Evolutionary conservation across 2,329 filamentous ascomycete genomes (phyloP), one percentile per base, ranked within the genome.

Genomic region (Dactylonectria estremocensis): DNA sequence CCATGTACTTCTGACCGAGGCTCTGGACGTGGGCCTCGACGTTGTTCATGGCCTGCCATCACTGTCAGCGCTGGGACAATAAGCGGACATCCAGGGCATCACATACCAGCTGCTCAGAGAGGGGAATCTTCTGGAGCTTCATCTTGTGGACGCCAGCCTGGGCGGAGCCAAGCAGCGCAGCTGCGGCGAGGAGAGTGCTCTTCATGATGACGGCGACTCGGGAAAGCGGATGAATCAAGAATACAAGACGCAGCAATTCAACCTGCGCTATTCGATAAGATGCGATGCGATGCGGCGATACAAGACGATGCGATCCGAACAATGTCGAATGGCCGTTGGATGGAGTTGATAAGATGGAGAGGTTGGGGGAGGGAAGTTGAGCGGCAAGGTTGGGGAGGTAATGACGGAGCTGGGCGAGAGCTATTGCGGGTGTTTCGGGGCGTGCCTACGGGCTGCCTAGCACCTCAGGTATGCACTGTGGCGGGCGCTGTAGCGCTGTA

Each of bases 1-100:
- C 95, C 90, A 98, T 93, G 88, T 98, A 98, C 89, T 98, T 99
- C 88, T 98, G 95, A 72, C 93, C 91, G 68, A 99, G 90, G 70
- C 91, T 90, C 81, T 92, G 90, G 75, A 94, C 88, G 79, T 98
- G 95, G 69, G 91, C 86, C 79, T 94, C 90, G 80, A 99, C 91
- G 80, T 92, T 93, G 79, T 92, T 89, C 73, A 90, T 86, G 80
- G 93, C 89, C 94, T 96, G 61, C 8, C 10, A 56, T 64, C 20
- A 55, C 46, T 53, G 65, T 77, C 63, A 76, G 68, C 46, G 59
- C 54, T 40, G 43, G 56, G 60, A 35, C 10, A 14, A n/a, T 10
- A 22, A 35, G n/a, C n/a, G n/a, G 20, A 28, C 18, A 67, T 64
- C 40, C 24, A 48, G 20, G 45, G 33, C 28, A 35, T 55, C 16